Evolutionary conservation across 768 basidiomycete genomes (phyloP), one percentile per base, ranked within the genome.

Genomic region (Boletus edulis): DNA sequence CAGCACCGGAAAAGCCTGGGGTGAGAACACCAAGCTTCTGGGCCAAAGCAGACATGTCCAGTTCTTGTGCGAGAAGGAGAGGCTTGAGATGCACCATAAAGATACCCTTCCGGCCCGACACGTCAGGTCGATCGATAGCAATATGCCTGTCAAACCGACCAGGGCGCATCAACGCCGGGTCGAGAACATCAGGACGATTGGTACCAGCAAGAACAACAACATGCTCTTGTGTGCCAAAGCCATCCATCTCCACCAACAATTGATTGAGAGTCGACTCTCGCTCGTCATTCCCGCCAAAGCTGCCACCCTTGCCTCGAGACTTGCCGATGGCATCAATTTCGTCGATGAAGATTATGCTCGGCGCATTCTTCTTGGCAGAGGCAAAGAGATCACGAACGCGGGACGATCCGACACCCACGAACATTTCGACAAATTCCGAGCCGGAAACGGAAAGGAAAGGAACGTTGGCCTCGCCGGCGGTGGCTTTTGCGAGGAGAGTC

Each of bases 251-350:
- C 51, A 98, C 97, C 57, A 99, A 78, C 13, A 99, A 80, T 72
- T 99, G 96, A 70, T 98, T 98, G 55, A 99, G 82, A 29, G 97
- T 99, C 1, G 91, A 91, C 73, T 99, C 97, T 31, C 97, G 86
- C 72, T 99, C 97, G 68, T 98, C 96, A 73, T 98, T 98, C 6
- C 96, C 93, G 34, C 96, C 94, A 49, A 92, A 85, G 59, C 82
- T 84, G 24, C 89, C 83, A 22, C 81, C 78, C 67, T 86, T 87
- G 46, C 83, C 89, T 67, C 97, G 83, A 17, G 92, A 81, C 75
- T 98, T 98, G 53, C 97, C 97, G 63, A 99, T 98, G 49, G 97
- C 97, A 70, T 99, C 97, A 59, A 99, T 99, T 76, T 99, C 97
- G 72, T 99, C 97, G 59, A 99, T 84, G 74, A 99, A 99, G 69